phyloP scores from a whole-genome alignment of 495 filamentous ascomycete genomes.

The Polyplosphaeria fusca region DNA sequence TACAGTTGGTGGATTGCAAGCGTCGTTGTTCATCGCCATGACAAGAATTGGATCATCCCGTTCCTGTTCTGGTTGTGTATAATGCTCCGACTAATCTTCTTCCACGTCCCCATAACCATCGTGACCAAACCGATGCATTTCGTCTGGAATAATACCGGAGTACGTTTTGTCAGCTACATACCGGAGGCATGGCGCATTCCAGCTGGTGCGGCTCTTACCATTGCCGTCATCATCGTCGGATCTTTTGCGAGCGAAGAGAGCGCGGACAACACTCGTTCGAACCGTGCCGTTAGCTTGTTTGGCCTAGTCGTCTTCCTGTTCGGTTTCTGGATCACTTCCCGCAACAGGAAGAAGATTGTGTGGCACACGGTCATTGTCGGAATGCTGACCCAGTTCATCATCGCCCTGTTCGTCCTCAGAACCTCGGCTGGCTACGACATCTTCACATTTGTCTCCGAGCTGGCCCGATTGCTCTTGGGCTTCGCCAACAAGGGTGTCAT shows the following conservation, averaged over 20 bases:
- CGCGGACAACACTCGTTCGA: slow-evolving; percentile 70
- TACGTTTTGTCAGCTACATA: slow-evolving; percentile 50
- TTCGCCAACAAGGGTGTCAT: slow-evolving; percentile 66
- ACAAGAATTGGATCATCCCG: slow-evolving; percentile 79
- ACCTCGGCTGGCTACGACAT: slow-evolving; percentile 75
- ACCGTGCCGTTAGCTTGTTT: slow-evolving; percentile 76
- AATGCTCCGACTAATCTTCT: slow-evolving; percentile 67
- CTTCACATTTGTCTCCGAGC: slow-evolving; percentile 75
- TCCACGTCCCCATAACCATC: slow-evolving; percentile 66
- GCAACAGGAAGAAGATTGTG: slow-evolving; percentile 64
- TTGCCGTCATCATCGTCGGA: slow-evolving; percentile 72
- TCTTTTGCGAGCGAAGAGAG: slow-evolving; percentile 67
- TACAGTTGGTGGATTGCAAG: slow-evolving; percentile 85
- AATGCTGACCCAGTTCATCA: slow-evolving; percentile 82
- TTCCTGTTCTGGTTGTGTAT: slow-evolving; percentile 78
- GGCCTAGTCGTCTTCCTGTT: slow-evolving; percentile 71
- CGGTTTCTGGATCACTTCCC: slow-evolving; percentile 65
- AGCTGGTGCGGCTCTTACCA: slow-evolving; percentile 54
- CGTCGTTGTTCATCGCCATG: slow-evolving; percentile 66
- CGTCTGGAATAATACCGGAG: slow-evolving; percentile 63
- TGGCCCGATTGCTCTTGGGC: slow-evolving; percentile 66
- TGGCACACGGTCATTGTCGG: slow-evolving; percentile 88
- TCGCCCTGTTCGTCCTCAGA: slow-evolving; percentile 82
- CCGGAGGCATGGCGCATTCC: slow-evolving; percentile 63
- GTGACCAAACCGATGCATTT: slow-evolving; percentile 61